A percentile compares a stretch with the other conserved stretches of the same genome.
Conservation (phyloP, 371 early-diverging fungal species). For the Mucor saturninus region DNA sequence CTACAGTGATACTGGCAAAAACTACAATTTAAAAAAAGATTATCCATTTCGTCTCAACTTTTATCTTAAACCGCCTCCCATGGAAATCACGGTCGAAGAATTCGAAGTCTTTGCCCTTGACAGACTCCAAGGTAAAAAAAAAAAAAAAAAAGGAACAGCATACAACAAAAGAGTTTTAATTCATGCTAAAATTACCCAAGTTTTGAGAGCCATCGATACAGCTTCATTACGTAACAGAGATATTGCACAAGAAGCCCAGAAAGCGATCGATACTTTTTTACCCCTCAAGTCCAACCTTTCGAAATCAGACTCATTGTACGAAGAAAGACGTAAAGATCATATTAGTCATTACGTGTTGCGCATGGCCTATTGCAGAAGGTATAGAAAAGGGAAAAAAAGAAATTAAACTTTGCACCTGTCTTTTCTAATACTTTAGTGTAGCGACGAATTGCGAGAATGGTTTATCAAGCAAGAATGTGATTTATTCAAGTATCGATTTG, state of each 20-base stretch:
- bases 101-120: constrained; percentile 93
- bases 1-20: constrained; percentile 14
- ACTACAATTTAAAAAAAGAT: constrained; percentile 23
- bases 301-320: constrained; percentile 46
- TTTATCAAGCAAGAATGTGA: constrained; percentile 85
- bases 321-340: constrained; percentile 90
- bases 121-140: constrained; percentile 75
- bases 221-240: constrained; percentile 80
- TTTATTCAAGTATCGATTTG: constrained; percentile 78
- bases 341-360: constrained; percentile 93
- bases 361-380: constrained; percentile 90
- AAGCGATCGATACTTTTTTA: constrained; percentile 66
- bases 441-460: constrained; percentile 89
- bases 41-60: constrained; percentile 85
- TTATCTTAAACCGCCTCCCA: constrained; percentile 75
- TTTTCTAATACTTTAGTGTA: constrained; percentile 15
- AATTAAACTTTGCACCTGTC: neutral
- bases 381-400: neutral
- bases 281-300: constrained; percentile 65
- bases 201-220: constrained; percentile 85
- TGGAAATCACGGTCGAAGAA: constrained; percentile 87
- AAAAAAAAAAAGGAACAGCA: neutral
- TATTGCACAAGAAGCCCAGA: constrained; percentile 59
- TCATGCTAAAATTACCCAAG: constrained; percentile 32
- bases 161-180: neutral